Evolutionary conservation across 345 rosid genomes (phyloP).

Genomic region (Brassica nigra): DNA sequence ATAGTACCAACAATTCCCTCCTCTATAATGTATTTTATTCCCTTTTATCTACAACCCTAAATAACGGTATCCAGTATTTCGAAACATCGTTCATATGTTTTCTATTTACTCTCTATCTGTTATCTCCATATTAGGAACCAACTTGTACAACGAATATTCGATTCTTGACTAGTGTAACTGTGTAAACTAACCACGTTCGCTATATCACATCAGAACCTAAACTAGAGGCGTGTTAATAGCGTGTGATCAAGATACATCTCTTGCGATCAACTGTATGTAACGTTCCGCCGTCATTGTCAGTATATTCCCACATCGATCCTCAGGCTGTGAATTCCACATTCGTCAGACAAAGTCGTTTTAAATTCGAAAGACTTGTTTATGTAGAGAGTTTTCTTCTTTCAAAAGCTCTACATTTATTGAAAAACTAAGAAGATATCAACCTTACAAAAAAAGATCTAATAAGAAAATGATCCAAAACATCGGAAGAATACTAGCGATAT

Average conservation of each 20-base stretch:
- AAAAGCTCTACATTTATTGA: background rate
- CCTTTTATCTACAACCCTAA: slow-evolving; percentile 27
- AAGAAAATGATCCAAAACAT: too few relatives aligned
- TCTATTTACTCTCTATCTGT: background rate
- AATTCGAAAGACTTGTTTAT: background rate
- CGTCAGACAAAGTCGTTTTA: background rate
- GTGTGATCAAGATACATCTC: background rate
- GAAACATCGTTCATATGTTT: slow-evolving; percentile 21
- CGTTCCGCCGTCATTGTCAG: background rate
- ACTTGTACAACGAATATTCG: slow-evolving; percentile 17
- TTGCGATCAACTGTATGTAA: slow-evolving; percentile 3
- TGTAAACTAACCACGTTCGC: slow-evolving; percentile 18
- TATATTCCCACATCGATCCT: background rate
- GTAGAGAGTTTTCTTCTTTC: background rate
- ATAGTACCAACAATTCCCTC: slow-evolving; percentile 19
- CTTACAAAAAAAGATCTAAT: too few relatives aligned
- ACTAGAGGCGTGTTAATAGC: background rate
- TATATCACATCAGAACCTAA: background rate
- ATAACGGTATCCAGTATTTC: slow-evolving; percentile 30
- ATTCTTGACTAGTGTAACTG: slow-evolving; percentile 14
- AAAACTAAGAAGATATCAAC: too few relatives aligned
- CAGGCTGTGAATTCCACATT: background rate
- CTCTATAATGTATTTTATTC: slow-evolving; percentile 21
- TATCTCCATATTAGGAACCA: background rate
- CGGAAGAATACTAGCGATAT: too few relatives aligned